Evolutionary conservation across 2,329 filamentous ascomycete species (phyloP).

Genomic region (Aspergillus sclerotialis): DNA sequence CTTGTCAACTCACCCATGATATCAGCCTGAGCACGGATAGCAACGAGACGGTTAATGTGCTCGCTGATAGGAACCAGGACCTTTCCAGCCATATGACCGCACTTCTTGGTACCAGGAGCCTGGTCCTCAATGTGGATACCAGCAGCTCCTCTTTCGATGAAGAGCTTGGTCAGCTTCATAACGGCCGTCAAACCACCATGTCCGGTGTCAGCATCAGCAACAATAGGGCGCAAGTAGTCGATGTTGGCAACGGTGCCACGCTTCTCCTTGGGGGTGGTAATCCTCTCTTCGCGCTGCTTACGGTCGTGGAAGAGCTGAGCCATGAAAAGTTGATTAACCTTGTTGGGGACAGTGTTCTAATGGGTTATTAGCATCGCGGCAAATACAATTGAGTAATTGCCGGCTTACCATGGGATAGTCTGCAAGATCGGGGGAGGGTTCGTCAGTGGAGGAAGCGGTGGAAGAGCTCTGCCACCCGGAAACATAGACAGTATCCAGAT

Average conservation of each 20-base stretch:
- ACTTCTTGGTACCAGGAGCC: conserved; percentile 98
- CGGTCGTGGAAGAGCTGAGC: conserved; percentile 99
- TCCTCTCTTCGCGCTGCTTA: conserved; percentile 92
- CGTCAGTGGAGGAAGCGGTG: conserved; percentile 87
- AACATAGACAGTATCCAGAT: conserved; percentile 96
- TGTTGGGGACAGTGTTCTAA: conserved; percentile 95
- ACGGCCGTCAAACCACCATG: conserved; percentile 96
- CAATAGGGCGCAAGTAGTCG: conserved; percentile 91
- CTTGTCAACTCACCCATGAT: conserved; percentile 70
- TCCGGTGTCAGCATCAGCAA: conserved; percentile 94
- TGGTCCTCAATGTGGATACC: conserved; percentile 99
- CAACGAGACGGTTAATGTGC: conserved; percentile 95
- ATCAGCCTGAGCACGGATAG: conserved; percentile 94
- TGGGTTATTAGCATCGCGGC: conserved; percentile 1
- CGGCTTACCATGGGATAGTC: conserved; percentile 81
- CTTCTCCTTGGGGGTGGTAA: conserved; percentile 66
- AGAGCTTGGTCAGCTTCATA: conserved; percentile 98
- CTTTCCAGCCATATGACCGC: conserved; percentile 98
- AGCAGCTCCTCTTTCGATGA: conserved; percentile 91
- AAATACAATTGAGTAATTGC: not conserved
- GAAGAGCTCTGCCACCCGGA: conserved; percentile 98
- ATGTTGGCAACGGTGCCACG: conserved; percentile 69
- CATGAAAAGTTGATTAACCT: conserved; percentile 95
- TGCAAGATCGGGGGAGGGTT: conserved; percentile 94
- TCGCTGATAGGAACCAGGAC: conserved; percentile 94